Evolutionary conservation across 1,284 basidiomycete species (phyloP).

Genomic region (Ceratobasidium sp.): DNA sequence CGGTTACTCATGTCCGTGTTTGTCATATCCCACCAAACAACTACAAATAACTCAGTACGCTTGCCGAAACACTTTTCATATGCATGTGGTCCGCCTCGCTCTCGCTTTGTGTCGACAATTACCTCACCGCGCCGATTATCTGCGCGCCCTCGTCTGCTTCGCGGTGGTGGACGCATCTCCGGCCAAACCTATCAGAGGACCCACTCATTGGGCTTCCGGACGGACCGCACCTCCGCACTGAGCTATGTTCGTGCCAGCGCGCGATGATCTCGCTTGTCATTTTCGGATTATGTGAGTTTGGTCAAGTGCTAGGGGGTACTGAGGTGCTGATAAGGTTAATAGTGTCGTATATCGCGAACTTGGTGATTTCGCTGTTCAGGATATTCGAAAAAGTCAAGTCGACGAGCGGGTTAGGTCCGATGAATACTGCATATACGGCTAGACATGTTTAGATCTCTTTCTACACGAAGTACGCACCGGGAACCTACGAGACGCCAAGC

Average conservation of each 20-base stretch:
- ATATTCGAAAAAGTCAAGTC: constrained; percentile 89
- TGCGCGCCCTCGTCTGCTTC: constrained; percentile 70
- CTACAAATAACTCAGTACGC: constrained; percentile 56
- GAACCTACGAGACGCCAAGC: not conserved
- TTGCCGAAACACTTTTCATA: constrained; percentile 86
- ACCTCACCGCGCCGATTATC: constrained; percentile 84
- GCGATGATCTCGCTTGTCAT: constrained; percentile 45
- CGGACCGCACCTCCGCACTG: constrained; percentile 40
- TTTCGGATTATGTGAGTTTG: constrained; percentile 25
- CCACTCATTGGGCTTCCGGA: constrained; percentile 46
- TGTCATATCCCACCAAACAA: not conserved
- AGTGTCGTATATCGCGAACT: constrained; percentile 79
- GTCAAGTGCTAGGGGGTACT: constrained; percentile 67
- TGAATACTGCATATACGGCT: constrained; percentile 16
- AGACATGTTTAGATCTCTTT: constrained; percentile 7
- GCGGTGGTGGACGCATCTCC: constrained; percentile 77
- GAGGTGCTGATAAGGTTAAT: constrained; percentile 80
- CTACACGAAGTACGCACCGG: not conserved
- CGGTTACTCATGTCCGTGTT: not conserved
- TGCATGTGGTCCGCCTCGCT: constrained; percentile 92
- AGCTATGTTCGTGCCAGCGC: constrained; percentile 44
- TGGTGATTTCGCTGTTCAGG: constrained; percentile 85
- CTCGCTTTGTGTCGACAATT: constrained; percentile 89
- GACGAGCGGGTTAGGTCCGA: constrained; percentile 15
- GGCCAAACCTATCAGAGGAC: constrained; percentile 57